phyloP scores from a whole-genome alignment of 768 basidiomycete species.

The Lactifluus hygrophoroides region DNA sequence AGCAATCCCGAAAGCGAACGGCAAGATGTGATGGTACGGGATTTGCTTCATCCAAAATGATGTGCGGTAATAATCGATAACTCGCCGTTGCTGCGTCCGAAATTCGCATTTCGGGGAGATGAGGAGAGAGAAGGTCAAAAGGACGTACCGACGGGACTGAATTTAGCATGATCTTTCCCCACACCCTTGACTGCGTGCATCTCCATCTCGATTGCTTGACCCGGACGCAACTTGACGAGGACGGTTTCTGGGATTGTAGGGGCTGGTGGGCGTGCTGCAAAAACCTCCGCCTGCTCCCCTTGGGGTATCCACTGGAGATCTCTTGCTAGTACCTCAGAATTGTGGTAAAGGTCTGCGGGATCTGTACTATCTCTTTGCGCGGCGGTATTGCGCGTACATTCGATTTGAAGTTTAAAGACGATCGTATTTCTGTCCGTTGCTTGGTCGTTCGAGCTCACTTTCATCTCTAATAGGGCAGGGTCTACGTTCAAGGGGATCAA shows the following conservation, averaged over 20 bases:
- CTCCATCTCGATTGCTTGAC: conserved; percentile 79
- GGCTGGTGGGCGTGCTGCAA: conserved; percentile 43
- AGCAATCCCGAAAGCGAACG: conserved; percentile 80
- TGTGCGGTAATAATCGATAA: conserved; percentile 84
- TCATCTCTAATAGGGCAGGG: conserved; percentile 61
- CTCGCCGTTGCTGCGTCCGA: conserved; percentile 73
- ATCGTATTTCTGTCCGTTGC: conserved; percentile 88
- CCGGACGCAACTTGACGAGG: conserved; percentile 84
- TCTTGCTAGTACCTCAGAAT: conserved; percentile 58
- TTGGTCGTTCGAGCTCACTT: conserved; percentile 39
- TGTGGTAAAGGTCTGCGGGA: conserved; percentile 45
- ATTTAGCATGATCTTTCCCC: conserved; percentile 95
- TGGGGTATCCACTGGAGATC: conserved; percentile 72
- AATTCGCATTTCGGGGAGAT: background rate
- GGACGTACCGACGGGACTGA: conserved; percentile 79
- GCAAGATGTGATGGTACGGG: conserved; percentile 72
- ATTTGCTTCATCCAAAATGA: conserved; percentile 57
- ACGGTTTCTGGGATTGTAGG: conserved; percentile 79
- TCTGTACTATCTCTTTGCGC: conserved; percentile 36
- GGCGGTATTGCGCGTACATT: conserved; percentile 57
- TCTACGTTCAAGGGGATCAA: conserved; percentile 85
- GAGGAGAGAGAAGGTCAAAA: background rate
- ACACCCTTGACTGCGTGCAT: conserved; percentile 88
- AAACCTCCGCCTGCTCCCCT: conserved; percentile 66
- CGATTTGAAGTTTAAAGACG: conserved; percentile 66